Percentiles rank a stretch among this genome's conserved stretches.
phyloP scores from a whole-genome alignment of 331 rosid genomes.

The Telfairia occidentalis region DNA sequence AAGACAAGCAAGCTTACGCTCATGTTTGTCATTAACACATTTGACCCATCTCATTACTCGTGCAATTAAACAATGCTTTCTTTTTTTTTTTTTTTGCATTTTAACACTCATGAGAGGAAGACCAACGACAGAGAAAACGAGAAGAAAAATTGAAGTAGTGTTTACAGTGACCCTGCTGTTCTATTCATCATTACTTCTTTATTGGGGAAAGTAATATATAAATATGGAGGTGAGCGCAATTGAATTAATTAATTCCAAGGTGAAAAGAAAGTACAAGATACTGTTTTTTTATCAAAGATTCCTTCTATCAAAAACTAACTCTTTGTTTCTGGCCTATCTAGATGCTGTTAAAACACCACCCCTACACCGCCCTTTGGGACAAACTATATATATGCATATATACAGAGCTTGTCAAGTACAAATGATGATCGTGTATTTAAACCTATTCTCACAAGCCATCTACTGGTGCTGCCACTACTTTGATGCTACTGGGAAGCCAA shows the following conservation, averaged over 20 bases:
- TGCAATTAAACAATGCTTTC: background rate
- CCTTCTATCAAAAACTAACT: background rate
- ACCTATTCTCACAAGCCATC: background rate
- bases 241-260: conserved; percentile 6
- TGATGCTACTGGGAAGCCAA: conserved; percentile 51
- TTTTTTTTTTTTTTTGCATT: background rate
- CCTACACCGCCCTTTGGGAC: background rate
- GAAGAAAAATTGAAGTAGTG: background rate
- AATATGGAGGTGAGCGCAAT: background rate
- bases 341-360: background rate
- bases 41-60: background rate
- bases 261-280: background rate
- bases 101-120: background rate
- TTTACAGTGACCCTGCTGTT: background rate
- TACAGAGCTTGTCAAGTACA: background rate
- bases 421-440: background rate
- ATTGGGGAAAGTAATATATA: background rate
- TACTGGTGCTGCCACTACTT: conserved; percentile 28
- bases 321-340: background rate
- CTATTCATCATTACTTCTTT: background rate
- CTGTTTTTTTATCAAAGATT: background rate
- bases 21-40: background rate
- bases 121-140: background rate
- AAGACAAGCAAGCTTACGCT: background rate
- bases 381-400: conserved; percentile 2